A percentile compares a stretch with the other conserved stretches of the same genome.
phyloP scores from a whole-genome alignment of 768 basidiomycete species.

The Trametes cingulata region DNA sequence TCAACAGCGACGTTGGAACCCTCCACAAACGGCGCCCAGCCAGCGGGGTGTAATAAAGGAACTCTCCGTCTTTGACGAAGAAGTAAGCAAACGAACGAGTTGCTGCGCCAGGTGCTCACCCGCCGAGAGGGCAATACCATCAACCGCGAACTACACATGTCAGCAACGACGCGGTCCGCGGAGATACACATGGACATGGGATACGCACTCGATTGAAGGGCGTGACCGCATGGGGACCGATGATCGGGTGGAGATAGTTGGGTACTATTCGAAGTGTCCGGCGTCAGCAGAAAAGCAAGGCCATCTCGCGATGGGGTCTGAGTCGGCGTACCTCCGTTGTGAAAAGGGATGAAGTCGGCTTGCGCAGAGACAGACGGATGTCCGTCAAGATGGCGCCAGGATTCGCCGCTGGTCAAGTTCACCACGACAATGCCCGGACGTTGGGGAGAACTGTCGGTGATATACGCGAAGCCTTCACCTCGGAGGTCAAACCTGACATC shows the following conservation, averaged over 20 bases:
- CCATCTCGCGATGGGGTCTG: neutral
- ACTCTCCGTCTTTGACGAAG: slow-evolving; percentile 14
- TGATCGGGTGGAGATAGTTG: slow-evolving; percentile 6
- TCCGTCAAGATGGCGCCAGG: slow-evolving; percentile 21
- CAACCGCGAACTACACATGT: slow-evolving; percentile 13
- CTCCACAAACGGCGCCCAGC: slow-evolving; percentile 12
- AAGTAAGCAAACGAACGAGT: neutral
- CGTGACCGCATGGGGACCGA: slow-evolving; percentile 9
- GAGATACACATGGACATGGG: too few species aligned
- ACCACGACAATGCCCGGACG: slow-evolving; percentile 17
- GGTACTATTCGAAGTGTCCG: slow-evolving; percentile 4
- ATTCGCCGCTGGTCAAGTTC: slow-evolving; percentile 15
- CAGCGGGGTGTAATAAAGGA: slow-evolving; percentile 14
- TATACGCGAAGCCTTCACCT: slow-evolving; percentile 17
- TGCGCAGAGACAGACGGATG: neutral
- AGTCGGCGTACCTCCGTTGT: slow-evolving; percentile 13
- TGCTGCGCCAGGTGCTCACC: neutral
- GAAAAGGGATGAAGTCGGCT: slow-evolving; percentile 11
- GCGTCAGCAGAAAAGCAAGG: neutral
- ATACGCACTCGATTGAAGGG: slow-evolving; percentile 13
- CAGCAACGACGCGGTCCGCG: neutral
- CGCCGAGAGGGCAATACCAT: slow-evolving; percentile 20
- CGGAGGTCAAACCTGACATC: slow-evolving; percentile 27
- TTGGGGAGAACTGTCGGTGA: slow-evolving; percentile 18
- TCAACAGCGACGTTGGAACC: slow-evolving; percentile 14